Evolutionary conservation across 2,329 filamentous ascomycete genomes (phyloP).

Genomic region (Penicillium hordei): DNA sequence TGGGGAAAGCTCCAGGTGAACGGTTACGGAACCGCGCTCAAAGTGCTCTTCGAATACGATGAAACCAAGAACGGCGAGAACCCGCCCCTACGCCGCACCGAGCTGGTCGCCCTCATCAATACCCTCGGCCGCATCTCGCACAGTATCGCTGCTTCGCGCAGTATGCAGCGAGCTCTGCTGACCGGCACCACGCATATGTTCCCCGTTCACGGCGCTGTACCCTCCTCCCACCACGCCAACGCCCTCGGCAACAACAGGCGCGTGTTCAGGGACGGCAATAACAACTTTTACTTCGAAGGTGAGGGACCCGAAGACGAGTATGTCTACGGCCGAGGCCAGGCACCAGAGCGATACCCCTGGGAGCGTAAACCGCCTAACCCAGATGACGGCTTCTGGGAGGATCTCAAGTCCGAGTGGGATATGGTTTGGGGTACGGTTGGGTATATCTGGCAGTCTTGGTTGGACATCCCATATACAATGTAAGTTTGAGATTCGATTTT

Average conservation of each 20-base stretch:
- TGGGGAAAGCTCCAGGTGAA: slow-evolving; percentile 97
- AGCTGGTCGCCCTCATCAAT: slow-evolving; percentile 92
- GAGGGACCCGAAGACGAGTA: slow-evolving; percentile 44
- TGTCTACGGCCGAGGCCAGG: slow-evolving; percentile 39
- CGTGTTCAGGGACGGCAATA: slow-evolving; percentile 36
- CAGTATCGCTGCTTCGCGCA: slow-evolving; percentile 71
- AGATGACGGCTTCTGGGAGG: slow-evolving; percentile 54
- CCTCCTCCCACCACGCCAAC: slow-evolving; percentile 24
- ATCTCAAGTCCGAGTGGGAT: slow-evolving; percentile 63
- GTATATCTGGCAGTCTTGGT: slow-evolving; percentile 70
- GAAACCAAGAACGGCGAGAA: slow-evolving; percentile 61
- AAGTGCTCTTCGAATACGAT: slow-evolving; percentile 94
- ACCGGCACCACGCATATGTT: slow-evolving; percentile 35
- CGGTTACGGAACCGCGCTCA: slow-evolving; percentile 90
- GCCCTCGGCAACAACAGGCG: slow-evolving; percentile 15
- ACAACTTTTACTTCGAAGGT: slow-evolving; percentile 39
- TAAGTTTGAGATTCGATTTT: slow-evolving; percentile 53
- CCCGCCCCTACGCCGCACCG: slow-evolving; percentile 78
- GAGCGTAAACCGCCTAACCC: slow-evolving; percentile 30
- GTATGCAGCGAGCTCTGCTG: slow-evolving; percentile 61
- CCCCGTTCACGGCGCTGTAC: slow-evolving; percentile 30
- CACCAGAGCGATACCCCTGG: slow-evolving; percentile 35
- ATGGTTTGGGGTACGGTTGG: slow-evolving; percentile 63
- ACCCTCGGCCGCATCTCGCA: slow-evolving; percentile 84
- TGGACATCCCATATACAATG: slow-evolving; percentile 65